Base-by-base conservation (phyloP, 2,329 filamentous ascomycete species). In the Botryosphaeria dothidea region DNA sequence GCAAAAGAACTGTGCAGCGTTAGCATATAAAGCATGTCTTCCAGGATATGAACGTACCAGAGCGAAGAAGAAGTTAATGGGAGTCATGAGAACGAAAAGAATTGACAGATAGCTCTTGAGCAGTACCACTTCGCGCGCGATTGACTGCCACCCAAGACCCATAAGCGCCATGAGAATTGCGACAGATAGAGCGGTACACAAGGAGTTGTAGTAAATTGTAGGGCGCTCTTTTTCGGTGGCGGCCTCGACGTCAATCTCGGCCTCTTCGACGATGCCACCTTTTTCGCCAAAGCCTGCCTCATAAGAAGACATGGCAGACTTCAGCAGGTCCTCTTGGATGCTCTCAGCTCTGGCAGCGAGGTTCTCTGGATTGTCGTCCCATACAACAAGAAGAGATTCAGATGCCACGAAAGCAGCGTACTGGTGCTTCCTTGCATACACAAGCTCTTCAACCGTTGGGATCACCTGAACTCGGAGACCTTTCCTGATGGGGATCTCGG, bases 321-420 rank as follows among this genome's bases (percentile, higher is more conserved):
- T 86, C 88, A 93, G 92, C 48, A 94, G 81, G 74, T 92, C 89
- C 2, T 86, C 85, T 76, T 94, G 90, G 66, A 94, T 92, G 36
- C 84, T 83, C 72, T 88, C 88, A 49, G 90, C 91, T 64, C 91
- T 83, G 64, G 86, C 79, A 4, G 93, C 82, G 8, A 94, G 80
- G 71, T 92, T 87, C 64, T 89, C 81, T 0, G 91, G 86, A 65
- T 93, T 90, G 69, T 94, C 91, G 69, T 94, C 91, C 92, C 92
- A 95, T 1, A 94, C 90, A 1, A 94, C 81, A 1, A 95, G 80
- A 4, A 93, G 80, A 4, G 86, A 86, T 67, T 91, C 88, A 0
- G 85, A 86, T 2, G 90, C 88, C 46, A 94, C 84, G 73, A 94
- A 93, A 7, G 92, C 91, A 13, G 91, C 91, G 69, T 90, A 93